A percentile compares a stretch with the other conserved stretches of the same genome.
These are phyloP conservation scores for Iberis pinnata DNA, from an alignment of 345 rosid species.

Conservation along the genomic window DNA sequence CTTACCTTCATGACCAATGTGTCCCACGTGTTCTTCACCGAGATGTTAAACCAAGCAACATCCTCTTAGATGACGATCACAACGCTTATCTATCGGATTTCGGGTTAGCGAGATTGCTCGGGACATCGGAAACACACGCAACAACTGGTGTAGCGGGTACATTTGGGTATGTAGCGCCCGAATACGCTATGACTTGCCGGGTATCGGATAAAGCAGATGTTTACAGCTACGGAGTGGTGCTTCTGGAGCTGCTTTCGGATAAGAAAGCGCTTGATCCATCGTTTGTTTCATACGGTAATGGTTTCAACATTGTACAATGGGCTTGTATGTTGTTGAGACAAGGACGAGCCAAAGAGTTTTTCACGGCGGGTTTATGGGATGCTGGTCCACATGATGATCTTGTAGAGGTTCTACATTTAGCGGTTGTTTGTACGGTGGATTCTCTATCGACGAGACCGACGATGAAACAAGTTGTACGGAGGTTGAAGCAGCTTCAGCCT, in stretches of 20 bases:
- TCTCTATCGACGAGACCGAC: slow-evolving; percentile 52
- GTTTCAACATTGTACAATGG: slow-evolving; percentile 35
- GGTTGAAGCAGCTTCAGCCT: slow-evolving; percentile 38
- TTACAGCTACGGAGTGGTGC: slow-evolving; percentile 92
- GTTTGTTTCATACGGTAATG: slow-evolving; percentile 47
- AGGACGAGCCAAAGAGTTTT: slow-evolving; percentile 70
- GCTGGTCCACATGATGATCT: slow-evolving; percentile 51
- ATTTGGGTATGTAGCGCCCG: slow-evolving; percentile 92
- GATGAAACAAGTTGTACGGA: slow-evolving; percentile 50
- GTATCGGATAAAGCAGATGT: slow-evolving; percentile 97
- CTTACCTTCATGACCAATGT: slow-evolving; percentile 79
- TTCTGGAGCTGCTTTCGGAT: slow-evolving; percentile 78
- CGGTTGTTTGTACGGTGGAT: slow-evolving; percentile 48
- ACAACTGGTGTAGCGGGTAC: slow-evolving; percentile 96
- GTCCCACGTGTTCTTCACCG: slow-evolving; percentile 90
- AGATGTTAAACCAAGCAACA: slow-evolving; percentile 90
- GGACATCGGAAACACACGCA: slow-evolving; percentile 93
- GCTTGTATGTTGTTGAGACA: slow-evolving; percentile 62
- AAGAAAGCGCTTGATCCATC: slow-evolving; percentile 92
- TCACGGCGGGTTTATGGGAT: slow-evolving; percentile 48
- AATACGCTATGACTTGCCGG: slow-evolving; percentile 93
- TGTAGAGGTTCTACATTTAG: slow-evolving; percentile 52
- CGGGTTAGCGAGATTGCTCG: slow-evolving; percentile 83
- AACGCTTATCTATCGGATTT: slow-evolving; percentile 86
- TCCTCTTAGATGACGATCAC: slow-evolving; percentile 65